A percentile compares a stretch with the other conserved stretches of the same genome.
Evolutionary conservation across 441 rosid species (phyloP).

Genomic region (Adansonia rubrostipa): DNA sequence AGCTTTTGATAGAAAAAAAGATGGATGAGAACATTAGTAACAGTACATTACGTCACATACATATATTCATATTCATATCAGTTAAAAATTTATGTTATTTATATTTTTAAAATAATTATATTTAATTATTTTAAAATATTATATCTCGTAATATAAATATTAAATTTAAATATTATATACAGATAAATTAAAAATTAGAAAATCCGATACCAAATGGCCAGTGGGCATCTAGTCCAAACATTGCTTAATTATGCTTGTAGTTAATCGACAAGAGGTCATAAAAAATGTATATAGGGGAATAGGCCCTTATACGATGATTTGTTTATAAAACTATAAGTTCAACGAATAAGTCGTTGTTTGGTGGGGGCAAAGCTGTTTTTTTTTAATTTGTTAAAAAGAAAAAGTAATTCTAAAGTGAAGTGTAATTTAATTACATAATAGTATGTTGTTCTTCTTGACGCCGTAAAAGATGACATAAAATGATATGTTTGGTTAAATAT

Average conservation of each 20-base stretch:
- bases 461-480: not conserved
- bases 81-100: too few relatives aligned
- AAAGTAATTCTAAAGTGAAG: not conserved
- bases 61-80: not conserved
- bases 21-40: not conserved
- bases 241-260: not conserved
- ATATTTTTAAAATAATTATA: too few relatives aligned
- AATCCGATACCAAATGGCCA: not conserved
- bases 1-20: not conserved
- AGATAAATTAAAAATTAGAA: too few relatives aligned
- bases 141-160: too few relatives aligned
- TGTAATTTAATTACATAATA: not conserved
- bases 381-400: not conserved
- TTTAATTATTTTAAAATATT: too few relatives aligned
- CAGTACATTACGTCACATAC: too few relatives aligned
- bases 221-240: not conserved
- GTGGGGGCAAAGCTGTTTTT: not conserved
- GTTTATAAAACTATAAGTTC: not conserved
- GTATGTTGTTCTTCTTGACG: not conserved
- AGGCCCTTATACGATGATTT: not conserved
- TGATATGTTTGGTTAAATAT: not conserved
- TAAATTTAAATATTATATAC: too few relatives aligned
- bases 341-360: slow-evolving; percentile 23
- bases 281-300: not conserved
- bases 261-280: not conserved